phyloP scores from a whole-genome alignment of 768 basidiomycete genomes.

The Pholiota conissans region DNA sequence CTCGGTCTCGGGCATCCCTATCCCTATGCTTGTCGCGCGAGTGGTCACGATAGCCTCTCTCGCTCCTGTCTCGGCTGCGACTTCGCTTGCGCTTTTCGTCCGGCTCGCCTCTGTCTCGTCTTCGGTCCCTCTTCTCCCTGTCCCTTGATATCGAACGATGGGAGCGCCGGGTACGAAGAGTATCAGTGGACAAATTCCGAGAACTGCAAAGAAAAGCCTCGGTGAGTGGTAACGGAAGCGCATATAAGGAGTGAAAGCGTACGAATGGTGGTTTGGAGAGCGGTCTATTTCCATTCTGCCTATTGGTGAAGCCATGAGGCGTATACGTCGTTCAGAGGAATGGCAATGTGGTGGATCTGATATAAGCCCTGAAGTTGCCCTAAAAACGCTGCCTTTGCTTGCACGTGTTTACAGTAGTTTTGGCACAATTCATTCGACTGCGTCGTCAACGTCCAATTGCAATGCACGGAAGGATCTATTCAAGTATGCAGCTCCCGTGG shows the following conservation, averaged over 20 bases:
- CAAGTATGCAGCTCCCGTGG: too few species aligned
- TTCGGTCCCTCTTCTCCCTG: conserved; percentile 53
- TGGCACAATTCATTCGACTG: too few species aligned
- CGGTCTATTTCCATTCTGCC: conserved; percentile 66
- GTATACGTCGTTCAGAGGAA: not conserved
- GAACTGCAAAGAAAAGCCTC: conserved; percentile 40
- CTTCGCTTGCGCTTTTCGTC: conserved; percentile 64
- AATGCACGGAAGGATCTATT: too few species aligned
- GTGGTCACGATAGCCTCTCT: conserved; percentile 49
- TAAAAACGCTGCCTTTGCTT: conserved; percentile 18
- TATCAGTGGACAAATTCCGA: conserved; percentile 77
- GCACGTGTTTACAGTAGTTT: conserved; percentile 13
- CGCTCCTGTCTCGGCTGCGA: conserved; percentile 63
- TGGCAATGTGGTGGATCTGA: not conserved
- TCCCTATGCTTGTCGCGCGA: conserved; percentile 42
- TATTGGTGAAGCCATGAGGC: conserved; percentile 46
- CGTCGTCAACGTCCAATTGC: too few species aligned
- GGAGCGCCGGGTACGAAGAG: conserved; percentile 68
- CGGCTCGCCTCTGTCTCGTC: conserved; percentile 51
- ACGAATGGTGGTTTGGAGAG: conserved; percentile 64
- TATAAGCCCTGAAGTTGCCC: not conserved
- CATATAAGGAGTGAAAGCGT: conserved; percentile 23
- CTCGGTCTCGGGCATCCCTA: conserved; percentile 34
- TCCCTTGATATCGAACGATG: conserved; percentile 74
- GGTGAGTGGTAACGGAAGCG: not conserved